Evolutionary conservation across 2,329 filamentous ascomycete species (phyloP).

Genomic region (Akanthomyces muscarius): DNA sequence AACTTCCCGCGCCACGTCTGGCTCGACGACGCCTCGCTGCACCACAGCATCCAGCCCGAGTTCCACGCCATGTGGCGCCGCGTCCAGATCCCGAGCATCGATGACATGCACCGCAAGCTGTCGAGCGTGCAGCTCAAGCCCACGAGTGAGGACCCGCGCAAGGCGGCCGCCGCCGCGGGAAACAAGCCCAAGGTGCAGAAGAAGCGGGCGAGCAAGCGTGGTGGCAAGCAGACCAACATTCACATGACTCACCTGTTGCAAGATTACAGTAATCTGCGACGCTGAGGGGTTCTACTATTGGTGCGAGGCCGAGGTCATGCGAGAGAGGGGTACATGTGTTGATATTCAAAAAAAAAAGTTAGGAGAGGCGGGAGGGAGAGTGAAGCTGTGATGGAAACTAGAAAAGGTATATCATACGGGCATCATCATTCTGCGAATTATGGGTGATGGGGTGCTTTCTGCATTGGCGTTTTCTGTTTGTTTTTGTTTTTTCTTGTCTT

Average conservation of each 20-base stretch:
- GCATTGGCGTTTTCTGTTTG: background rate
- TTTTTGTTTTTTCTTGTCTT: background rate
- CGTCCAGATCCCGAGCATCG: conserved; percentile 69
- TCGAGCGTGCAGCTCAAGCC: conserved; percentile 76
- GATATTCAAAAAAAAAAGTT: background rate
- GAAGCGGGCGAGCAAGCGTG: conserved; percentile 61
- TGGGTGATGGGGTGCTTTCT: background rate
- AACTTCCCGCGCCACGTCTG: conserved; percentile 81
- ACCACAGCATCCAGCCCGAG: conserved; percentile 72
- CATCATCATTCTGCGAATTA: background rate
- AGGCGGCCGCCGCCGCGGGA: conserved; percentile 36
- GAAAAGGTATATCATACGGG: background rate
- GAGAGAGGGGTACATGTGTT: no score
- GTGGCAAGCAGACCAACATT: conserved; percentile 79
- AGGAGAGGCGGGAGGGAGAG: background rate
- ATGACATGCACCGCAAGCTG: conserved; percentile 74
- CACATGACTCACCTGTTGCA: conserved; percentile 82
- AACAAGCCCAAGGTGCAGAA: conserved; percentile 69
- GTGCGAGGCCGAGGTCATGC: background rate
- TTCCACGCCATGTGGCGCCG: conserved; percentile 82
- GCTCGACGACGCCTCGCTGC: conserved; percentile 77
- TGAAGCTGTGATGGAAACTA: background rate
- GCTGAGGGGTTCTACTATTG: conserved; percentile 26
- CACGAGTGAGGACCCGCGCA: conserved; percentile 71
- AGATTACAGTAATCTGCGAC: conserved; percentile 56